A percentile compares a stretch with the other conserved stretches of the same genome.
Conservation (phyloP, 129 eudicot genomes). For the Escallonia herrerae region DNA sequence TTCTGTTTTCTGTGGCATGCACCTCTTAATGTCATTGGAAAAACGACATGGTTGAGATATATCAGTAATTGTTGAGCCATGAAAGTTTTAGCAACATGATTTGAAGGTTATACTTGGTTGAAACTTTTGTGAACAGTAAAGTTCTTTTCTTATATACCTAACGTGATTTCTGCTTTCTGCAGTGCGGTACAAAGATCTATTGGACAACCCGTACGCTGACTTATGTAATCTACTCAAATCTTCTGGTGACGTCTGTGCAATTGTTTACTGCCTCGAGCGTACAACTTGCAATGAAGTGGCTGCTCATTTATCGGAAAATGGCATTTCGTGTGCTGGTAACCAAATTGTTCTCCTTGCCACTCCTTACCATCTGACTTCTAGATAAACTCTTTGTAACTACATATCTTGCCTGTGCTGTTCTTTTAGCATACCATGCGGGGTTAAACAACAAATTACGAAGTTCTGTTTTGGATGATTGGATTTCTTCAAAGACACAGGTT, state of each 20-base stretch:
- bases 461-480: constrained; percentile 90
- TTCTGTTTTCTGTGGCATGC: neutral
- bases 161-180: constrained; percentile 23
- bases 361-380: neutral
- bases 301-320: constrained; percentile 50
- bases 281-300: constrained; percentile 84
- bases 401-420: constrained; percentile 6
- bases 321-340: constrained; percentile 83
- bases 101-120: neutral
- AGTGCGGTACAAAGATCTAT: constrained; percentile 89
- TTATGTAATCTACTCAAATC: constrained; percentile 63
- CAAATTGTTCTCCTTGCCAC: neutral
- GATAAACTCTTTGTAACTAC: neutral
- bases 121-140: neutral
- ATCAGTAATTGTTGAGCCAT: neutral
- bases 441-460: constrained; percentile 77
- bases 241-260: constrained; percentile 78
- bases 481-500: constrained; percentile 78
- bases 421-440: constrained; percentile 95
- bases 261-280: constrained; percentile 93
- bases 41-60: neutral
- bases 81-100: neutral
- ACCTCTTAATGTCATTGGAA: neutral
- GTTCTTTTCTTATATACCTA: neutral
- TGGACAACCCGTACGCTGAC: constrained; percentile 75